phyloP scores from a whole-genome alignment of 1,284 basidiomycete species.

The Ceratobasidium papillatum region DNA sequence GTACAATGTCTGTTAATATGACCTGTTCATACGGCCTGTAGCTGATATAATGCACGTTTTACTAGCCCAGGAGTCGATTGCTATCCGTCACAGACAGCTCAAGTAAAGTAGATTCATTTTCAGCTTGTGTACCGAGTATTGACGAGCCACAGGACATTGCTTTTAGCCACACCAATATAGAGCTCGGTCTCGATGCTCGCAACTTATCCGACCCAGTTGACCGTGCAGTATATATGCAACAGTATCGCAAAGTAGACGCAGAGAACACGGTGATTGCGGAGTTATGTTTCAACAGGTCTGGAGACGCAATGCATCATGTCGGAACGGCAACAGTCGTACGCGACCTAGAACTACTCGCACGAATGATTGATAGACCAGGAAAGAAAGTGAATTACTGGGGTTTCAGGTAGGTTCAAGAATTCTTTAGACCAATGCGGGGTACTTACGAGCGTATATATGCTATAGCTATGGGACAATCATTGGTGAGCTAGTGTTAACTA shows the following conservation, averaged over 20 bases:
- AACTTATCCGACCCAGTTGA: slow-evolving; percentile 47
- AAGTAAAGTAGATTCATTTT: slow-evolving; percentile 25
- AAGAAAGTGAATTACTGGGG: slow-evolving; percentile 47
- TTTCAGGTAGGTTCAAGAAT: slow-evolving; percentile 38
- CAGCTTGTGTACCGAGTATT: background rate
- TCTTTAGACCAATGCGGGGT: background rate
- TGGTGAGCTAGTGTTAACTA: slow-evolving; percentile 23
- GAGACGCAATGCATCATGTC: slow-evolving; percentile 46
- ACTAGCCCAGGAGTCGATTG: slow-evolving; percentile 48
- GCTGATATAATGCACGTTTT: background rate
- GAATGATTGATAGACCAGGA: slow-evolving; percentile 46
- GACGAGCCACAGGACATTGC: slow-evolving; percentile 45
- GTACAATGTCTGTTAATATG: slow-evolving; percentile 46
- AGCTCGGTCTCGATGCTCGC: slow-evolving; percentile 45
- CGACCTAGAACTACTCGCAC: slow-evolving; percentile 46
- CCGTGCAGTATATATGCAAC: slow-evolving; percentile 43
- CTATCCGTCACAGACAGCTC: slow-evolving; percentile 47
- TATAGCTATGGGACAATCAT: slow-evolving; percentile 46
- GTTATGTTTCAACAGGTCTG: slow-evolving; percentile 46
- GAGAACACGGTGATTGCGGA: slow-evolving; percentile 45
- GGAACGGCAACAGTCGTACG: slow-evolving; percentile 49
- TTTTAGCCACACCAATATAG: slow-evolving; percentile 45
- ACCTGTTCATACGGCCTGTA: background rate
- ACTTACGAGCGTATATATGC: background rate
- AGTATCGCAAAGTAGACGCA: slow-evolving; percentile 45